A percentile compares a stretch with the other conserved stretches of the same genome.
Conservation (phyloP, 2,329 filamentous ascomycete genomes). For the Aspergillus piperis region DNA sequence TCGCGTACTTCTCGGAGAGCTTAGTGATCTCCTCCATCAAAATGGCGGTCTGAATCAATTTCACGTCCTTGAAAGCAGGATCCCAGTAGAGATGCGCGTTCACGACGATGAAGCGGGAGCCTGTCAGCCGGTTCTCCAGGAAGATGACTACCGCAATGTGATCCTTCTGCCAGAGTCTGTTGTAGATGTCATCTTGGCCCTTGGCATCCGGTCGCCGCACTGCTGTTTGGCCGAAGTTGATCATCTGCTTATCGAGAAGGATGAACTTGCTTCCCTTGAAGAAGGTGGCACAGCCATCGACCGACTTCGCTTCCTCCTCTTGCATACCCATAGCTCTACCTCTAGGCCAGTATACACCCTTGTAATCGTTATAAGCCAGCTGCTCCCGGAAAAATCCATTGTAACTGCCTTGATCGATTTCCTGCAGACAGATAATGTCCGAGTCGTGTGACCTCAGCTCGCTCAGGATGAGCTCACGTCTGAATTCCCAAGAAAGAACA, state of each 20-base stretch:
- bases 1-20: constrained; percentile 79
- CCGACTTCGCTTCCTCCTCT: constrained; percentile 81
- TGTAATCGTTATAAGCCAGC: constrained; percentile 84
- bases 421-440: constrained; percentile 90
- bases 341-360: constrained; percentile 90
- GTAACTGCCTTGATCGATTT: constrained; percentile 89
- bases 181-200: constrained; percentile 95
- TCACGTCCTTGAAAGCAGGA: constrained; percentile 85
- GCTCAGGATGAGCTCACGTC: constrained; percentile 77
- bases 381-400: constrained; percentile 88
- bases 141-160: constrained; percentile 92
- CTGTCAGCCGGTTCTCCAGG: constrained; percentile 86
- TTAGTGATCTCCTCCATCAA: constrained; percentile 89
- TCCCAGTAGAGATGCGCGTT: constrained; percentile 98
- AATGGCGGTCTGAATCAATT: constrained; percentile 93
- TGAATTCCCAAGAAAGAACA: constrained; percentile 83
- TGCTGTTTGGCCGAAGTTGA: constrained; percentile 88
- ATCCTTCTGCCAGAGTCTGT: constrained; percentile 97
- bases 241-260: constrained; percentile 86
- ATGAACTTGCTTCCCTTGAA: constrained; percentile 96
- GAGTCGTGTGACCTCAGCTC: constrained; percentile 78
- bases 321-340: constrained; percentile 88
- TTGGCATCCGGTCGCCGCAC: constrained; percentile 97
- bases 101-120: constrained; percentile 86
- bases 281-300: constrained; percentile 96